Evolutionary conservation across 2,329 filamentous ascomycete species (phyloP).

Genomic region (Pleomassaria siparia): DNA sequence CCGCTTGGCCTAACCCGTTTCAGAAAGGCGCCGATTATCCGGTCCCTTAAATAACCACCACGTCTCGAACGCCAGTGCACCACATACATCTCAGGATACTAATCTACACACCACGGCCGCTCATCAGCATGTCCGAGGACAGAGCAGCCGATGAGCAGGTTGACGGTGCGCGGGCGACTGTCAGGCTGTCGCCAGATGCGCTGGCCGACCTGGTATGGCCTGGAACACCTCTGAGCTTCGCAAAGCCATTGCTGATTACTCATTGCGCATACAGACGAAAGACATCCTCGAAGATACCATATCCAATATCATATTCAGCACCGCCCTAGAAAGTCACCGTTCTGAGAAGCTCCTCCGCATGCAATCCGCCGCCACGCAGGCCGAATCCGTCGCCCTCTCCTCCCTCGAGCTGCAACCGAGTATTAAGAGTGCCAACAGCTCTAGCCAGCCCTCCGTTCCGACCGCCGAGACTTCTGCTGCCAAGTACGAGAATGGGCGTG

Average conservation of each 20-base stretch:
- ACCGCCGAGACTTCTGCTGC: constrained; percentile 63
- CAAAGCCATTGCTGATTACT: constrained; percentile 28
- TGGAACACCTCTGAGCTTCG: constrained; percentile 9
- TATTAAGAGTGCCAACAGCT: constrained; percentile 24
- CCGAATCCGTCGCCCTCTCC: constrained; percentile 42
- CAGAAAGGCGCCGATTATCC: no score
- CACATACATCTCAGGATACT: constrained; percentile 15
- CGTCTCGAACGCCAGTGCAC: constrained; percentile 18
- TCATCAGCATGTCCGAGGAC: constrained; percentile 42
- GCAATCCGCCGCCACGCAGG: constrained; percentile 59
- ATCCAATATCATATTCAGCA: constrained; percentile 75
- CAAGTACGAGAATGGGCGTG: constrained; percentile 68
- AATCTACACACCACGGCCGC: constrained; percentile 16
- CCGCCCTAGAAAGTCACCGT: constrained; percentile 73
- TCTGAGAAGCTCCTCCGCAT: constrained; percentile 74
- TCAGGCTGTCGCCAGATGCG: constrained; percentile 28
- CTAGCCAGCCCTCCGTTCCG: constrained; percentile 57
- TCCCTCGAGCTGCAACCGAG: constrained; percentile 38
- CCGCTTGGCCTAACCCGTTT: no score
- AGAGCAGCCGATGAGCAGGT: constrained; percentile 30
- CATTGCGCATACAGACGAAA: constrained; percentile 25
- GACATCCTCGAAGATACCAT: constrained; percentile 71
- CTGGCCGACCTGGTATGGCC: constrained; percentile 35
- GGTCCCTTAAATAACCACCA: constrained; percentile 7
- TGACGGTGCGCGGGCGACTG: constrained; percentile 27